Percentiles rank a stretch among this genome's conserved stretches.
Conservation (phyloP, 148 eudicot genomes). For the Rhododendron griersonianum region DNA sequence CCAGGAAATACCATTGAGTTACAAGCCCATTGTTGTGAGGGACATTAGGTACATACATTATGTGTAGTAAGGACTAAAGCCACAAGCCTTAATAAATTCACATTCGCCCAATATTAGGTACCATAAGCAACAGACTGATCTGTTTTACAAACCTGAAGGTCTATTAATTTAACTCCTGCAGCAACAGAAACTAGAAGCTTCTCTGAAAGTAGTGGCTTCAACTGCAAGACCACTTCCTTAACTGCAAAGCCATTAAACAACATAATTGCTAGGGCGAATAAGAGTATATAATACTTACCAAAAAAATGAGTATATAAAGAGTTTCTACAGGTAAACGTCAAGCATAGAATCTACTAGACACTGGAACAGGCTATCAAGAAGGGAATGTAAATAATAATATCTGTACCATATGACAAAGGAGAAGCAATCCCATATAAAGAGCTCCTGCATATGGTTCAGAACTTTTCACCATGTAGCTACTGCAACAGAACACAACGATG, state of each 20-base stretch:
- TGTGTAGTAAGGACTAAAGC: not conserved
- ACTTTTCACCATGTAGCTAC: not conserved
- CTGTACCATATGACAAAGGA: not conserved
- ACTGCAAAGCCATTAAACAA: constrained; percentile 33
- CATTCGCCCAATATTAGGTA: not conserved
- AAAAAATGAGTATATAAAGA: not conserved
- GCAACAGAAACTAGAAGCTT: constrained; percentile 86
- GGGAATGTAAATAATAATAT: not conserved
- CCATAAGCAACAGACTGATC: not conserved
- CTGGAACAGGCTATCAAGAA: not conserved
- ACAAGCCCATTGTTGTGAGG: no score
- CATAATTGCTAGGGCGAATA: not conserved
- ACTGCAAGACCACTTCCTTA: constrained; percentile 57
- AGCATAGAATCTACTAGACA: not conserved
- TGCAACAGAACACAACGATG: not conserved
- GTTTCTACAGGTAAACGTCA: not conserved
- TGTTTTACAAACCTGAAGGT: constrained; percentile 59
- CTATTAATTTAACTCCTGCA: constrained; percentile 83
- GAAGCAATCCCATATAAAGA: not conserved
- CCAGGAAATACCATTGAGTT: no score
- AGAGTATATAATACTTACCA: not conserved
- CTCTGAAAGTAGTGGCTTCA: constrained; percentile 60
- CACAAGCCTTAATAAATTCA: not conserved
- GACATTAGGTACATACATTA: not conserved
- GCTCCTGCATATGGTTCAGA: not conserved